phyloP scores from a whole-genome alignment of 176 grass and related monocot species.

The Musa itinerans region DNA sequence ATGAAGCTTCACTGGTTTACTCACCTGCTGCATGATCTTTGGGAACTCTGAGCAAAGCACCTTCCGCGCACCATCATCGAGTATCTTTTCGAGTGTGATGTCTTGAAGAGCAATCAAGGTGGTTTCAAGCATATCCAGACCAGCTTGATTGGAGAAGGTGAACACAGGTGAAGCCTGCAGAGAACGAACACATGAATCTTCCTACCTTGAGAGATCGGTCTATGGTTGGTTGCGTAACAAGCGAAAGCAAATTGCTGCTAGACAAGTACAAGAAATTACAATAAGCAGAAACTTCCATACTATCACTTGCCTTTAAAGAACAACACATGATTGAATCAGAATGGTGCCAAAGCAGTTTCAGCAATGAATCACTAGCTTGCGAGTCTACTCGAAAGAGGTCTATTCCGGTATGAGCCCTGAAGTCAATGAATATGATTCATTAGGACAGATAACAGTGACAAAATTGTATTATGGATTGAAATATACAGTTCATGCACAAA shows the following conservation, averaged over 20 bases:
- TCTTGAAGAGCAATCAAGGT: conserved; percentile 80
- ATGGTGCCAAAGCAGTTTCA: conserved; percentile 79
- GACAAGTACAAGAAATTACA: too few relatives aligned
- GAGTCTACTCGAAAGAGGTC: conserved; percentile 54
- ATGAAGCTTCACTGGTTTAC: not conserved
- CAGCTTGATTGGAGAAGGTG: conserved; percentile 70
- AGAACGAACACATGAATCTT: not conserved
- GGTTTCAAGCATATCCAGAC: conserved; percentile 86
- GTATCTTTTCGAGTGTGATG: conserved; percentile 58
- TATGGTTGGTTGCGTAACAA: not conserved
- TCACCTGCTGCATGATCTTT: conserved; percentile 91
- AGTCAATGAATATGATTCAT: not conserved
- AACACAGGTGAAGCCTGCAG: conserved; percentile 58
- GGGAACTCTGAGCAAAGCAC: conserved; percentile 43
- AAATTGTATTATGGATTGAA: not conserved
- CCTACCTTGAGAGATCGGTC: not conserved
- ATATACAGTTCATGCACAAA: not conserved
- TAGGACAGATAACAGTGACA: not conserved
- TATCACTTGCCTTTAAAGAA: conserved; percentile 58
- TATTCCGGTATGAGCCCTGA: conserved; percentile 55
- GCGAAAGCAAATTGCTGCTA: not conserved
- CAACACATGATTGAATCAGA: conserved; percentile 71
- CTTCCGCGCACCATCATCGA: conserved; percentile 53
- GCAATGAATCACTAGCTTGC: conserved; percentile 29
- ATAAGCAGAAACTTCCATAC: not conserved